Evolutionary conservation across 495 filamentous ascomycete species (phyloP), one percentile per base, ranked within the genome.

Genomic region (Tuber borchii): DNA sequence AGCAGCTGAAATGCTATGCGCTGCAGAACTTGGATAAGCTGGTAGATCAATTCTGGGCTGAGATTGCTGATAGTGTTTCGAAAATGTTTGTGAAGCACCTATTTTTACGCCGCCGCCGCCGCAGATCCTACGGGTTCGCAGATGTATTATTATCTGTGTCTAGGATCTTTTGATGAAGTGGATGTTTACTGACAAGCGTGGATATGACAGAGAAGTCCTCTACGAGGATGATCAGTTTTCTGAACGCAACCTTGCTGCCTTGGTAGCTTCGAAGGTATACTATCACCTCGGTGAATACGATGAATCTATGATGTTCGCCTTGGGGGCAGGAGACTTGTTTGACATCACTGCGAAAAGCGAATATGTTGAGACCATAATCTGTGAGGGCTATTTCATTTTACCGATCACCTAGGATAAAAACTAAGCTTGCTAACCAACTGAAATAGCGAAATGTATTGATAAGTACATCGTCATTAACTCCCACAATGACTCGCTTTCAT

Each of bases 251-350:
- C 90, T 98, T 68, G 96, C 96, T 73, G 95, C 96, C 74, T 87
- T 99, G 43, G 94, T 99, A 71, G 92, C 94, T 72, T 92, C 96
- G 76, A 98, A 98, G 87, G 93, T 98, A 78, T 99, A 98, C 85
- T 99, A 97, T 83, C 95, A 99, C 83, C 90, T 99, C 70, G 93
- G 96, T 85, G 96, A 97, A 85, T 98, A 98, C 86, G 94, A 97
- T 83, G 95, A 98, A 88, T 97, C 94, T 84, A 98, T 99, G 96
- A 91, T 92, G 37, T 97, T 99, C 85, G 96, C 96, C 71, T 88
- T 99, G 19, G 94, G 93, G 45, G 95, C 96, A 31, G 96, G 96
- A 51, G 94, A 97, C 80, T 88, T 97, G 39, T 97, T 99, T 87
- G 91, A 95, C 86, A 87, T 99, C 74, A 92, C 97, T 78, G 89